Percentiles rank a stretch among this genome's conserved stretches.
These are phyloP conservation scores for Ophiocordyceps camponoti-rufipedis DNA, from an alignment of 2,329 filamentous ascomycete species.

Conservation along the genomic window DNA sequence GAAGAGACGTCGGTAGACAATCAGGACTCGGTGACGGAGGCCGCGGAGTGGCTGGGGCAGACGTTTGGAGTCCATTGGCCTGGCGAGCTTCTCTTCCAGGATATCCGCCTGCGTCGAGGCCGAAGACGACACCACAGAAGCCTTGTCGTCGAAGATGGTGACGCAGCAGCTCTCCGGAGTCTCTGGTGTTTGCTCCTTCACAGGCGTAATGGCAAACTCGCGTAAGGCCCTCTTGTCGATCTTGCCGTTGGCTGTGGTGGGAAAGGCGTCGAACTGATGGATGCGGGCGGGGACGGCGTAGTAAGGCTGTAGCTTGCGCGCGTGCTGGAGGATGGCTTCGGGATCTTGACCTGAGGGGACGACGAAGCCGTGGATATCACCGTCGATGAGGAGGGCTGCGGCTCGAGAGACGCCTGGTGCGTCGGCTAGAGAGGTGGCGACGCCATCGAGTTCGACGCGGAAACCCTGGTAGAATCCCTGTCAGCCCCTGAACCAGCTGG, in stretches of 20 bases:
- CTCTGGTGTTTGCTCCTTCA: neutral
- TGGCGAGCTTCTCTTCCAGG: constrained; percentile 1
- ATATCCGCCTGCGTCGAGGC: constrained; percentile 10
- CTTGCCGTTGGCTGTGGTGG: constrained; percentile 36
- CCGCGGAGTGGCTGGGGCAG: constrained; percentile 19
- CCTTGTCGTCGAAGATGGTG: constrained; percentile 10
- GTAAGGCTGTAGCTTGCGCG: constrained; percentile 28
- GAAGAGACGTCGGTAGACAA: constrained; percentile 38
- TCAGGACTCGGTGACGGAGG: constrained; percentile 26
- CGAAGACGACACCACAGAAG: constrained; percentile 9
- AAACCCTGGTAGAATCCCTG: constrained; percentile 23
- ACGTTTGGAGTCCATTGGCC: constrained; percentile 13
- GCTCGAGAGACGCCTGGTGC: constrained; percentile 27
- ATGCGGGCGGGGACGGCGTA: constrained; percentile 33
- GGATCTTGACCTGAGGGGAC: constrained; percentile 16
- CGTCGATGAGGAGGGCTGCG: constrained; percentile 26
- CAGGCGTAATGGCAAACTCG: constrained; percentile 8
- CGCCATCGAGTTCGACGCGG: constrained; percentile 40
- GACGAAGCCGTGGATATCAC: constrained; percentile 31
- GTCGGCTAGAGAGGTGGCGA: constrained; percentile 29
- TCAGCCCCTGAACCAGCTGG: neutral
- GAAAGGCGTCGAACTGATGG: constrained; percentile 23
- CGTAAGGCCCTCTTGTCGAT: constrained; percentile 30
- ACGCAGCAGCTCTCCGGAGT: constrained; percentile 3
- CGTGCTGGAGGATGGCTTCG: constrained; percentile 19